phyloP scores from a whole-genome alignment of 371 early-diverging fungal genomes.

The Fennellomyces sp. region DNA sequence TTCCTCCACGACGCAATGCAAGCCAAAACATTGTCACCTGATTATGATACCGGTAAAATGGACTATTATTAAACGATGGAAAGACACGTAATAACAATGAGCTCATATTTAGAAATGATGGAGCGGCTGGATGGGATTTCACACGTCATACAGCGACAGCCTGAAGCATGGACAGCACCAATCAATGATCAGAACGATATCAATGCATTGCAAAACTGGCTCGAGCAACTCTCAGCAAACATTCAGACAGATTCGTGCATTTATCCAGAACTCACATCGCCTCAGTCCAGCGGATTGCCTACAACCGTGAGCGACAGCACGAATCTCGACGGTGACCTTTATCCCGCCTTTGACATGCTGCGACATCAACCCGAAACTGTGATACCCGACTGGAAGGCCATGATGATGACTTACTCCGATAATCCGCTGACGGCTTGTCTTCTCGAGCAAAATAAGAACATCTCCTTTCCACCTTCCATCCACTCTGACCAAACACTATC shows the following conservation, averaged over 20 bases:
- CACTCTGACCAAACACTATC: background rate
- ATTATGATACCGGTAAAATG: conserved; percentile 55
- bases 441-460: background rate
- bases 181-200: conserved; percentile 40
- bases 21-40: conserved; percentile 34
- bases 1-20: conserved; percentile 48
- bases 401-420: conserved; percentile 4
- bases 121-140: conserved; percentile 45
- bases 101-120: conserved; percentile 45
- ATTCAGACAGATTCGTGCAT: conserved; percentile 37
- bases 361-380: background rate
- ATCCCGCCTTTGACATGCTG: background rate
- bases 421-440: conserved; percentile 8
- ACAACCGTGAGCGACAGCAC: conserved; percentile 5
- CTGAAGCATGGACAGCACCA: conserved; percentile 34
- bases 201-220: conserved; percentile 49
- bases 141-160: conserved; percentile 20
- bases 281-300: background rate
- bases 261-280: conserved; percentile 21
- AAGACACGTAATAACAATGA: background rate
- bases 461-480: background rate
- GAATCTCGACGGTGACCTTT: background rate
- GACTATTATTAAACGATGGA: too few species aligned
- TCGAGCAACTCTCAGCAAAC: conserved; percentile 48
- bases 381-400: conserved; percentile 11